Evolutionary conservation across 805 yeast species (phyloP).

Genomic region (Tetrapisispora iriomotensis): DNA sequence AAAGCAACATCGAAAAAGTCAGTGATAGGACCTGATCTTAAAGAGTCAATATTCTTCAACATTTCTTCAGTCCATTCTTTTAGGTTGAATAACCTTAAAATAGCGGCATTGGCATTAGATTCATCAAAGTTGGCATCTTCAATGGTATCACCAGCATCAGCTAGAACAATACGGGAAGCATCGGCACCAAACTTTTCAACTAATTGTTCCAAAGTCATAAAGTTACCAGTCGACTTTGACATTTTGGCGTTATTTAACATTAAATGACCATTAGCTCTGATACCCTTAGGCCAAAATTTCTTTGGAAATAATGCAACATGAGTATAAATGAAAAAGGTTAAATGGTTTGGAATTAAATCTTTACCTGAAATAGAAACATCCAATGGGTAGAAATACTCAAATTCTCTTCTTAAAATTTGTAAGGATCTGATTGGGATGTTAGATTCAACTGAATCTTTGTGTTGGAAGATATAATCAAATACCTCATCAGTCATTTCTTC

Average conservation of each 20-base stretch:
- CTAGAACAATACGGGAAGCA: constrained; percentile 92
- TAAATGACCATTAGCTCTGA: constrained; percentile 92
- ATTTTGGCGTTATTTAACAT: constrained; percentile 92
- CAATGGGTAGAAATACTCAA: constrained; percentile 92
- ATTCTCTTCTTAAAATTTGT: constrained; percentile 76
- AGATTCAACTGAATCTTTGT: constrained; percentile 46
- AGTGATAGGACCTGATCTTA: constrained; percentile 46
- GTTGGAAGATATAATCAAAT: constrained; percentile 80
- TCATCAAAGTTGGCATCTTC: constrained; percentile 99
- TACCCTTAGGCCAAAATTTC: constrained; percentile 86
- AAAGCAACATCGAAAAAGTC: constrained; percentile 80
- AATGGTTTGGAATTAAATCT: constrained; percentile 93
- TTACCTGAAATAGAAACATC: constrained; percentile 91
- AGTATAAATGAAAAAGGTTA: constrained; percentile 88
- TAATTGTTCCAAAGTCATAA: constrained; percentile 79
- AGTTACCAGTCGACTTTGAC: constrained; percentile 97
- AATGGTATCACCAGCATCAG: constrained; percentile 95
- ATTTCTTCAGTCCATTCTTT: constrained; percentile 93
- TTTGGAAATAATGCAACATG: constrained; percentile 91
- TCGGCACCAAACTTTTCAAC: constrained; percentile 92
- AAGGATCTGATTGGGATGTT: constrained; percentile 60
- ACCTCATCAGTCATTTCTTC: constrained; percentile 89
- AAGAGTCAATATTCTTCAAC: constrained; percentile 38
- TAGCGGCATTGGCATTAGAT: constrained; percentile 92
- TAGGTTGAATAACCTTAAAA: constrained; percentile 80